Evolutionary conservation across 106 monocot genomes (phyloP).

Genomic region (Dioscorea alata): DNA sequence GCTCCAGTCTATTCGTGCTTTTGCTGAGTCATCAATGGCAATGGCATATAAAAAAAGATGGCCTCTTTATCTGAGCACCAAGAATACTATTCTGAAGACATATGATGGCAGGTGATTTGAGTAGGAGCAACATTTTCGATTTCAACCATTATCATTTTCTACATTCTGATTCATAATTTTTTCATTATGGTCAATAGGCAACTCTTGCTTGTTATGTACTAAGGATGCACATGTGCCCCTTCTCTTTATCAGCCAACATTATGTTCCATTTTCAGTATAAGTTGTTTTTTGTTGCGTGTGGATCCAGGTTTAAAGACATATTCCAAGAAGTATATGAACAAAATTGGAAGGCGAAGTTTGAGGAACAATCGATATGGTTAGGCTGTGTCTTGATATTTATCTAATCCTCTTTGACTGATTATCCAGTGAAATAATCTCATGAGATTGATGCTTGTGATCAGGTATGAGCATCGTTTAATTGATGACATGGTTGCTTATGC

Average conservation of each 20-base stretch:
- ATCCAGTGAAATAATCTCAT: background rate
- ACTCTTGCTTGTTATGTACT: no score
- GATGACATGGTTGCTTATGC: conserved; percentile 95
- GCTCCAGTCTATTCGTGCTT: conserved; percentile 69
- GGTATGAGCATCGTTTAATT: conserved; percentile 86
- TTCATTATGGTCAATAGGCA: no score
- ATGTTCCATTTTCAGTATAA: background rate
- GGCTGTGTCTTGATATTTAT: background rate
- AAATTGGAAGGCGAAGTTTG: conserved; percentile 76
- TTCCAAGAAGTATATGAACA: conserved; percentile 89
- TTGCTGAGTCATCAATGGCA: conserved; percentile 84
- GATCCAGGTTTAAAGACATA: conserved; percentile 72
- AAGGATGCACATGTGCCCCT: no score
- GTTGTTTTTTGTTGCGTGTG: background rate
- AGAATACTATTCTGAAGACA: conserved; percentile 82
- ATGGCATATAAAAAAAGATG: conserved; percentile 70
- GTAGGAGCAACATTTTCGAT: no score
- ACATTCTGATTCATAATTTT: no score
- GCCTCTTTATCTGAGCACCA: conserved; percentile 88
- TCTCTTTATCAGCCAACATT: background rate
- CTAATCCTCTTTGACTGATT: background rate
- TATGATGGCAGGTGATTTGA: conserved; percentile 69
- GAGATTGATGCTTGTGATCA: conserved; percentile 3
- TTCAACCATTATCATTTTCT: no score
- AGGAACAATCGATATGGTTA: conserved; percentile 70